Base-by-base conservation (phyloP, 2,329 filamentous ascomycete genomes). In the Periconia macrospinosa region DNA sequence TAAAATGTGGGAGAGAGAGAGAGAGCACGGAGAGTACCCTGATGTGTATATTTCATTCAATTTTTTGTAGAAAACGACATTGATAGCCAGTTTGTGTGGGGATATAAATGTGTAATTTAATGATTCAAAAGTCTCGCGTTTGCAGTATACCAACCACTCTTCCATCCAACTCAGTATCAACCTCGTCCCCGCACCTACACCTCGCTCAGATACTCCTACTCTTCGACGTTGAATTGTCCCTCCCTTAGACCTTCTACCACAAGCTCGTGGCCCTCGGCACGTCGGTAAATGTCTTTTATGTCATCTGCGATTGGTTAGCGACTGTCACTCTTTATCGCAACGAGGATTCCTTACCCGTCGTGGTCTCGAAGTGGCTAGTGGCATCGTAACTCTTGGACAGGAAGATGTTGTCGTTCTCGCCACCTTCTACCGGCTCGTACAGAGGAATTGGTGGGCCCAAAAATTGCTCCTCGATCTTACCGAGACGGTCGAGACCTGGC, bases 361-460 rank as follows among this genome's bases (percentile, higher is more conserved):
- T 87, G 35, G 91, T 97, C 85, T 99, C 94, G 70, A 99, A 99
- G 82, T 99, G 94, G 75, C 90, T 96, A 60, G 90, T 95, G 49
- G 95, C 91, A 71, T 99, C 95, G 78, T 99, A 99, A 81, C 91
- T 96, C 86, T 95, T 97, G 69, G 92, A 96, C 74, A 99, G 92
- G 81, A 92, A 99, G 75, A 99, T 88, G 77, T 92, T 92, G 81
- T 97, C 92, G 65, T 87, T 89, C 64, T 80, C 82, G 59, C 94
- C 94, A 69, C 88, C 85, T 69, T 91, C 89, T 46, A 93, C 75
- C 19, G 94, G 95, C 78, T 96, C 92, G 76, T 97, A 97, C 57
- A 99, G 83, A 49, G 94, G 92, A 62, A 97, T 96, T 17, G 94
- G 91, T 30, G 91, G 79, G 23, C 91, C 90, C 89, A 96, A 92